These are phyloP conservation scores for Nothophoma quercina DNA, from an alignment of 2,329 filamentous ascomycete species.

Conservation along the genomic window DNA sequence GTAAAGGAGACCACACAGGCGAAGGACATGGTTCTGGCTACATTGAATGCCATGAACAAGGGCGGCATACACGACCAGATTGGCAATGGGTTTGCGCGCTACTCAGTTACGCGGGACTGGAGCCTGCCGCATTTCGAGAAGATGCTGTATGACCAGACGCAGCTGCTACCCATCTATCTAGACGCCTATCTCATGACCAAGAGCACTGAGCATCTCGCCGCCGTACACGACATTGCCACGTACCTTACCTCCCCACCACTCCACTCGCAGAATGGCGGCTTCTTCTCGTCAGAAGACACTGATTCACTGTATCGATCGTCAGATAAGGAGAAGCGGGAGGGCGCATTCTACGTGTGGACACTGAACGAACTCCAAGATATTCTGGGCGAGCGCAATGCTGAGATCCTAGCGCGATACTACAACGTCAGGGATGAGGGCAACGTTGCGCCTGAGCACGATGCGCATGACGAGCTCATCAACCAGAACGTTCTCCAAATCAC, in stretches of 20 bases:
- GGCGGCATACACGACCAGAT: conserved; percentile 78
- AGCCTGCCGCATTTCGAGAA: conserved; percentile 96
- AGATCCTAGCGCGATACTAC: conserved; percentile 83
- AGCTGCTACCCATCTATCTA: conserved; percentile 82
- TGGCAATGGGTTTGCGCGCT: conserved; percentile 80
- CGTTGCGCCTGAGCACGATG: conserved; percentile 80
- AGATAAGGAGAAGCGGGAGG: conserved; percentile 84
- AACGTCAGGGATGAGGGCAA: conserved; percentile 86
- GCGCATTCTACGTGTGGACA: conserved; percentile 95
- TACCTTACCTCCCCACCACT: conserved; percentile 81
- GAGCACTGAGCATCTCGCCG: conserved; percentile 76
- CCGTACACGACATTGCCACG: conserved; percentile 82
- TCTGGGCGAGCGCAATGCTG: conserved; percentile 71
- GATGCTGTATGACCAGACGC: conserved; percentile 91
- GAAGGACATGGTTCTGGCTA: conserved; percentile 79
- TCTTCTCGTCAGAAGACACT: conserved; percentile 88
- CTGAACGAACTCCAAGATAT: conserved; percentile 82
- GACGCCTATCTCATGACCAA: conserved; percentile 80
- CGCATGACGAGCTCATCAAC: conserved; percentile 92
- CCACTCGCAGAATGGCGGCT: conserved; percentile 72
- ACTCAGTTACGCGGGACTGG: conserved; percentile 92
- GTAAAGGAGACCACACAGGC: conserved; percentile 76
- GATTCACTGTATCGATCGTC: conserved; percentile 79
- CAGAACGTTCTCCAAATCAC: conserved; percentile 85
- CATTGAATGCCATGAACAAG: conserved; percentile 78